Conservation (phyloP, 2,329 filamentous ascomycete genomes). For the Lasiodiplodia hormozganensis region DNA sequence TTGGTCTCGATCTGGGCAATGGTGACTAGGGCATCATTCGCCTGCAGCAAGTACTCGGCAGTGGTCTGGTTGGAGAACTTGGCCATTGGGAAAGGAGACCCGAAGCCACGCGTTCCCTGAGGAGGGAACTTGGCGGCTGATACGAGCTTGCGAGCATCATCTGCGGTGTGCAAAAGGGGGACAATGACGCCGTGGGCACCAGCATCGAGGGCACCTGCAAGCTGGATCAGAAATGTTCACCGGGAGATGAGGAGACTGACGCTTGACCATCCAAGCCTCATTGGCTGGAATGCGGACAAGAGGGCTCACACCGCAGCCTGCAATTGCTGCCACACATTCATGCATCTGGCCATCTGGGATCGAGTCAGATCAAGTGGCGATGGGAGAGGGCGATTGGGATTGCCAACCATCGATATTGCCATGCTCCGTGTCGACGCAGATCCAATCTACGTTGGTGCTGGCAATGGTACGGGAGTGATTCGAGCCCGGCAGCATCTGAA, state of each 20-base stretch:
- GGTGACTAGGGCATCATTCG: constrained; percentile 61
- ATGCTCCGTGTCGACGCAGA: constrained; percentile 63
- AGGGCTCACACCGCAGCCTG: constrained; percentile 52
- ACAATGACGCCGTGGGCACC: constrained; percentile 67
- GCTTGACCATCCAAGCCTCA: constrained; percentile 68
- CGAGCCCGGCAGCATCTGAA: constrained; percentile 59
- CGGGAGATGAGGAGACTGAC: constrained; percentile 41
- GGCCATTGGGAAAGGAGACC: constrained; percentile 61
- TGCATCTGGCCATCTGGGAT: constrained; percentile 59
- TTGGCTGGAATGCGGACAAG: constrained; percentile 60
- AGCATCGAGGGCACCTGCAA: constrained; percentile 60
- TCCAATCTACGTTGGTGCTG: constrained; percentile 60
- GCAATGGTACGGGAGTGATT: constrained; percentile 62
- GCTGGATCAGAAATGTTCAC: neutral
- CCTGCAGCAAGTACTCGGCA: constrained; percentile 60
- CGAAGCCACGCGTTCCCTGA: constrained; percentile 61
- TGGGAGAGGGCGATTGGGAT: neutral
- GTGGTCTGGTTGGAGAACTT: constrained; percentile 50
- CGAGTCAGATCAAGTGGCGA: neutral
- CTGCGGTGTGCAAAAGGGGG: constrained; percentile 59
- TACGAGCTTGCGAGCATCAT: constrained; percentile 61
- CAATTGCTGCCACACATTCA: constrained; percentile 60
- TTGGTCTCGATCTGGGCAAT: constrained; percentile 57
- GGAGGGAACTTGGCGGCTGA: constrained; percentile 64
- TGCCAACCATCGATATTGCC: constrained; percentile 61